phyloP scores from a whole-genome alignment of 1,284 basidiomycete species.

The Heterobasidion parviporum region DNA sequence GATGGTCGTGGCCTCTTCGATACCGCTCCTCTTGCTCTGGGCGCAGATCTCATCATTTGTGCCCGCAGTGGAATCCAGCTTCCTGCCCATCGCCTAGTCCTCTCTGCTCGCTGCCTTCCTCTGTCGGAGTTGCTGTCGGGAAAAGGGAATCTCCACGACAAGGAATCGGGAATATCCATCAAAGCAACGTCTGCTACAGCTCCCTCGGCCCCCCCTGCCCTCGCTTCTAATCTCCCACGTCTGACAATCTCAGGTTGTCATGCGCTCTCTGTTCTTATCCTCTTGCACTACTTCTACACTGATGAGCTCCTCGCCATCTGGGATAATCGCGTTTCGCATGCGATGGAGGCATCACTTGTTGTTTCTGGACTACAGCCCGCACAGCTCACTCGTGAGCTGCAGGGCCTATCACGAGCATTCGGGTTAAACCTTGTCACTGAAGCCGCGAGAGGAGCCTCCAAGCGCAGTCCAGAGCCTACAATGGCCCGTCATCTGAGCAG shows the following conservation, averaged over 20 bases:
- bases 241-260: slow-evolving; percentile 45
- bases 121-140: slow-evolving; percentile 40
- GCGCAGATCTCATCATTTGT: slow-evolving; percentile 58
- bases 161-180: slow-evolving; percentile 24
- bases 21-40: slow-evolving; percentile 26
- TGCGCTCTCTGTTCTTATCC: slow-evolving; percentile 64
- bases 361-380: slow-evolving; percentile 32
- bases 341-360: slow-evolving; percentile 35
- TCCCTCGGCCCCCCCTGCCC: slow-evolving; percentile 5
- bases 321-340: slow-evolving; percentile 66
- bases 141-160: slow-evolving; percentile 19
- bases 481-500: slow-evolving; percentile 39
- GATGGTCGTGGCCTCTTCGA: slow-evolving; percentile 18
- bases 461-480: slow-evolving; percentile 35
- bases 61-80: slow-evolving; percentile 32
- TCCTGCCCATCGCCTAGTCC: slow-evolving; percentile 60
- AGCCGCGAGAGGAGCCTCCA: slow-evolving; percentile 47
- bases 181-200: slow-evolving; percentile 10
- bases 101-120: slow-evolving; percentile 51
- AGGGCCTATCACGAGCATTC: slow-evolving; percentile 43
- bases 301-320: slow-evolving; percentile 80
- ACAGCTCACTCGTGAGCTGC: slow-evolving; percentile 57
- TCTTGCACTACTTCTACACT: slow-evolving; percentile 84
- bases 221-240: slow-evolving; percentile 11
- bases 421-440: slow-evolving; percentile 45